A percentile compares a stretch with the other conserved stretches of the same genome.
These are phyloP conservation scores for Austroboletus niveus DNA, from an alignment of 1,284 basidiomycete species.

Conservation along the genomic window DNA sequence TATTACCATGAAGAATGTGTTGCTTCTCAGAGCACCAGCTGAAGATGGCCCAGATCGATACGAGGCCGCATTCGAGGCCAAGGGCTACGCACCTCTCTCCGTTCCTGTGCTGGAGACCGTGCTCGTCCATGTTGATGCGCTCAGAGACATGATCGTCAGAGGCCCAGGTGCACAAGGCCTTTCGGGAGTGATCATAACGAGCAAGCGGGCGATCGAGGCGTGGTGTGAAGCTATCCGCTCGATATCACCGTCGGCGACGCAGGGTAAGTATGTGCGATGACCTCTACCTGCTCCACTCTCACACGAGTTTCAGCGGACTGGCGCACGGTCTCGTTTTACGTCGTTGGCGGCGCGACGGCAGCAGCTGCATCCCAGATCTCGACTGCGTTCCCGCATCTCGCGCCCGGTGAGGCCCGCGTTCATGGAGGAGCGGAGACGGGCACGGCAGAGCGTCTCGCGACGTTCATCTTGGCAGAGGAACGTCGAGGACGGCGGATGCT, in stretches of 20 bases:
- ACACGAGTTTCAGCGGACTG: constrained; percentile 37
- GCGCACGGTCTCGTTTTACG: constrained; percentile 52
- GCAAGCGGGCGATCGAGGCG: constrained; percentile 67
- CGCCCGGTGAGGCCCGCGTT: no score
- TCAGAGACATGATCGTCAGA: constrained; percentile 41
- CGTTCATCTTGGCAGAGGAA: no score
- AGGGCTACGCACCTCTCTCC: constrained; percentile 47
- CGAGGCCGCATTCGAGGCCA: constrained; percentile 40
- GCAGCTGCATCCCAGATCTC: no score
- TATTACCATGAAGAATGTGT: constrained; percentile 32
- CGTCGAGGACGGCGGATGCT: no score
- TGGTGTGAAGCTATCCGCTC: constrained; percentile 48
- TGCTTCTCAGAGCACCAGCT: constrained; percentile 56
- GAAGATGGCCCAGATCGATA: constrained; percentile 52
- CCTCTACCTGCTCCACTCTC: not conserved
- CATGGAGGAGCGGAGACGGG: no score
- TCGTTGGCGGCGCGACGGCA: no score
- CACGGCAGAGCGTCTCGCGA: no score
- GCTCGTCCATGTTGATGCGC: constrained; percentile 45
- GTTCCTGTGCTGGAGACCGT: constrained; percentile 67
- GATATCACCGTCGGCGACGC: not conserved
- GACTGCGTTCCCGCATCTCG: no score
- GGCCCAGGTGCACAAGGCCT: constrained; percentile 38
- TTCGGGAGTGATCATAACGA: constrained; percentile 70
- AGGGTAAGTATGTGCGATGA: constrained; percentile 13